phyloP scores from a whole-genome alignment of 352 stramenopile genomes.

The Phytophthora chlamydospora region DNA sequence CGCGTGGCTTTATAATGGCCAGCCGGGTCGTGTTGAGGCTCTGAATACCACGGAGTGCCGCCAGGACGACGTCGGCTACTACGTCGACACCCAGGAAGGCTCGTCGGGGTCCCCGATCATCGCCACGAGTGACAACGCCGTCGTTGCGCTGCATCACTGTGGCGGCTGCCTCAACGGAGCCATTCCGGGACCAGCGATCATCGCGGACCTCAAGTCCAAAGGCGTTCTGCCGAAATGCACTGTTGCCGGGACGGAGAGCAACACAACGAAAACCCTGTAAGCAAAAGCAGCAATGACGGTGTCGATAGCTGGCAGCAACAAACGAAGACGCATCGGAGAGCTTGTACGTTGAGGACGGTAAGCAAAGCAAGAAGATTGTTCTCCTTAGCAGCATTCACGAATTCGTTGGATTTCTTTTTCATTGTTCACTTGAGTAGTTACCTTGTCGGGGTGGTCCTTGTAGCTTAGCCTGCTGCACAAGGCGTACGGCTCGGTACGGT shows the following conservation, averaged over 20 bases:
- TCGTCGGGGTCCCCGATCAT: conserved; percentile 76
- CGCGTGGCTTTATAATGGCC: conserved; percentile 46
- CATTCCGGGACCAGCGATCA: conserved; percentile 58
- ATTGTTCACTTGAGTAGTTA: neutral
- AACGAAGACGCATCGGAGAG: conserved; percentile 1
- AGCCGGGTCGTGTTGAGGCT: conserved; percentile 42
- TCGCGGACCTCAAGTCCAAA: conserved; percentile 43
- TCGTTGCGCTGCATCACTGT: conserved; percentile 83
- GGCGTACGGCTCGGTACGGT: too few species aligned
- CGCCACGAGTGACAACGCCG: conserved; percentile 51
- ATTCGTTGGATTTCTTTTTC: conserved; percentile 1
- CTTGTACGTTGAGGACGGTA: conserved; percentile 8
- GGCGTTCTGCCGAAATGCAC: conserved; percentile 47
- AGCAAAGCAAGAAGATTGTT: neutral
- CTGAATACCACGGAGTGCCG: conserved; percentile 50
- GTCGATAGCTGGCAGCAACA: conserved; percentile 8
- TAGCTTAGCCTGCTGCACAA: too few species aligned
- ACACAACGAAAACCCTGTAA: conserved; percentile 9
- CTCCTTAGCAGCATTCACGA: conserved; percentile 5
- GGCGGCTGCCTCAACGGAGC: conserved; percentile 75
- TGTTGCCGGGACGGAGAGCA: conserved; percentile 23
- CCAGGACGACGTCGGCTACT: conserved; percentile 65
- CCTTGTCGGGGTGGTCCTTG: too few species aligned
- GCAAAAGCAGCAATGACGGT: conserved; percentile 9
- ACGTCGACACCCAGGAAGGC: conserved; percentile 76